phyloP scores from a whole-genome alignment of 768 basidiomycete genomes.

The Tylopilus subfusipes region DNA sequence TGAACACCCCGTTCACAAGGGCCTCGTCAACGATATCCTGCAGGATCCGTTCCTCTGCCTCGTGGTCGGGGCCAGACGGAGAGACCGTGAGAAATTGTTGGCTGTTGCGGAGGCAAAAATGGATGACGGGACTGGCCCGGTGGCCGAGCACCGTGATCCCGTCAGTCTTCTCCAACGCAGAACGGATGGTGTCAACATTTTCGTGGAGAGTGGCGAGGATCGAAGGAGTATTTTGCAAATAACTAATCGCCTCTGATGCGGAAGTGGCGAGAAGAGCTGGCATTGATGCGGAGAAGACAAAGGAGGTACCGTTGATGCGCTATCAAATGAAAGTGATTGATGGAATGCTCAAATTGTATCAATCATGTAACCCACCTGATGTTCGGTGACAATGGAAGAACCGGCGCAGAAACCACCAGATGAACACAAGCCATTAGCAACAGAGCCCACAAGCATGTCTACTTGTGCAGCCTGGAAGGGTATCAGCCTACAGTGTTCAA shows the following conservation, averaged over 20 bases:
- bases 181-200: slow-evolving; percentile 75
- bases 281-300: slow-evolving; percentile 95
- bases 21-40: slow-evolving; percentile 94
- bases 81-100: slow-evolving; percentile 20
- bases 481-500: background rate
- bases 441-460: slow-evolving; percentile 92
- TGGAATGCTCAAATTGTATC: background rate
- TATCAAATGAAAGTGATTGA: slow-evolving; percentile 28
- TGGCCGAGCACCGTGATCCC: slow-evolving; percentile 84
- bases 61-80: slow-evolving; percentile 45
- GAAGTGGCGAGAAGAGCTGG: slow-evolving; percentile 87
- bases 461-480: slow-evolving; percentile 69
- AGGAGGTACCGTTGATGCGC: slow-evolving; percentile 94
- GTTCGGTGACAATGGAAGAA: slow-evolving; percentile 73
- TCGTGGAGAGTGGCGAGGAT: slow-evolving; percentile 75
- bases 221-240: slow-evolving; percentile 70
- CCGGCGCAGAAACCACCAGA: slow-evolving; percentile 96
- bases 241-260: slow-evolving; percentile 81
- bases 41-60: slow-evolving; percentile 71
- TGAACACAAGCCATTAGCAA: slow-evolving; percentile 78
- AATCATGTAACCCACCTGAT: slow-evolving; percentile 56
- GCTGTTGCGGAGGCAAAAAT: slow-evolving; percentile 59
- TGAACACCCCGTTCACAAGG: slow-evolving; percentile 74
- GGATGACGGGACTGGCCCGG: slow-evolving; percentile 82
- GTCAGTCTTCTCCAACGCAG: slow-evolving; percentile 76